Conservation (phyloP, 2,329 filamentous ascomycete genomes). For the Helotiales sp. region DNA sequence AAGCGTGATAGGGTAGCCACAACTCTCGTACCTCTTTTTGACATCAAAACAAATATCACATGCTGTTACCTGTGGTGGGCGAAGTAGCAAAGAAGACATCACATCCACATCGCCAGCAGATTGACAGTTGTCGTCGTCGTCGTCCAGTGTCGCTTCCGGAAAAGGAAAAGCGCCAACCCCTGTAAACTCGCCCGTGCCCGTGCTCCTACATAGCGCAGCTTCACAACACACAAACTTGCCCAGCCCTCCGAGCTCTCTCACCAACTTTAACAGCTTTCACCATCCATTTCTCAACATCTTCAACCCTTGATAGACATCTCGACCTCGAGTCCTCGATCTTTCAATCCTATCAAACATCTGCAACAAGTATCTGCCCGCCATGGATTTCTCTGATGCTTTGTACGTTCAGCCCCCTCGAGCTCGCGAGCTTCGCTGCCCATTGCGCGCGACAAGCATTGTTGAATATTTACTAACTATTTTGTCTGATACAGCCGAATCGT, state of each 20-base stretch:
- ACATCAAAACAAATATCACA: not conserved
- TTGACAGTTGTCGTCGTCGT: not conserved
- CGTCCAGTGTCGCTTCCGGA: not conserved
- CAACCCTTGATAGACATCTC: not conserved
- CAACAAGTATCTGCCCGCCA: slow-evolving; percentile 37
- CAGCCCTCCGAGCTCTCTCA: too few relatives aligned
- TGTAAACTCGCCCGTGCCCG: not conserved
- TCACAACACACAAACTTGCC: not conserved
- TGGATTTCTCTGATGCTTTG: slow-evolving; percentile 95
- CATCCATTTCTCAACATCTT: not conserved
- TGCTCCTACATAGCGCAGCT: not conserved
- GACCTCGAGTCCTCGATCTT: not conserved
- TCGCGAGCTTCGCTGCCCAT: slow-evolving; percentile 16
- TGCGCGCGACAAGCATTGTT: slow-evolving; percentile 13
- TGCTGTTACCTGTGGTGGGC: not conserved
- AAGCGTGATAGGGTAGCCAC: not conserved
- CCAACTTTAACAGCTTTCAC: not conserved
- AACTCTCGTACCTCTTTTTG: not conserved
- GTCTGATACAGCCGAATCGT: slow-evolving; percentile 74
- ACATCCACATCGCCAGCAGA: not conserved
- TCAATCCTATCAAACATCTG: not conserved
- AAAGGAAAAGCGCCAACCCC: not conserved
- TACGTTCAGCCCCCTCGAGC: slow-evolving; percentile 38
- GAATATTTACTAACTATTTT: slow-evolving; percentile 30
- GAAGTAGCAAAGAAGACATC: not conserved